phyloP scores from a whole-genome alignment of 257 asterid species.

The Mitragyna speciosa region DNA sequence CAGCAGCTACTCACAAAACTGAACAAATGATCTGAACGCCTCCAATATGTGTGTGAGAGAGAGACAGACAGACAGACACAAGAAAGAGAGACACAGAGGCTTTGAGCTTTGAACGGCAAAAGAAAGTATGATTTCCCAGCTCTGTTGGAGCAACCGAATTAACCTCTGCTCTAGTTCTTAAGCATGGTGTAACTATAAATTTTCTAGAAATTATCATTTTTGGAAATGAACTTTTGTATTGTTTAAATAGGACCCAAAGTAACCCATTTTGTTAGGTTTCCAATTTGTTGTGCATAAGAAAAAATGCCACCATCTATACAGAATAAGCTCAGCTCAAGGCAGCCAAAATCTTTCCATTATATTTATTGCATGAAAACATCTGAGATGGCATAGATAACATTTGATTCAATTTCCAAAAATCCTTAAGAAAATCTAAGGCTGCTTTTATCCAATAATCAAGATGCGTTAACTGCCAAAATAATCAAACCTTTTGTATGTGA shows the following conservation, averaged over 20 bases:
- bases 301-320: background rate
- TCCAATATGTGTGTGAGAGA: background rate
- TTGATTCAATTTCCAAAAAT: background rate
- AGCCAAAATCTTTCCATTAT: background rate
- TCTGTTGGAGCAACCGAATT: background rate
- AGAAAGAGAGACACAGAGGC: background rate
- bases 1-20: background rate
- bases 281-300: background rate
- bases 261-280: background rate
- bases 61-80: background rate
- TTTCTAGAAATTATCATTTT: background rate
- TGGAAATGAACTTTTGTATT: background rate
- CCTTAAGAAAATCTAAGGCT: background rate
- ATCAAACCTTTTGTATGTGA: background rate
- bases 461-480: background rate
- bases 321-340: background rate
- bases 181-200: background rate
- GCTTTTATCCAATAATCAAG: background rate
- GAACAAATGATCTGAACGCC: background rate
- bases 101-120: background rate
- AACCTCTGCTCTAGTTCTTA: conserved; percentile 2
- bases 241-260: too few species aligned
- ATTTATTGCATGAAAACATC: background rate
- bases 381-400: background rate
- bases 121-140: background rate